A percentile compares a stretch with the other conserved stretches of the same genome.
Evolutionary conservation across 2,329 filamentous ascomycete species (phyloP).

Genomic region (Waltergamsia citrina): DNA sequence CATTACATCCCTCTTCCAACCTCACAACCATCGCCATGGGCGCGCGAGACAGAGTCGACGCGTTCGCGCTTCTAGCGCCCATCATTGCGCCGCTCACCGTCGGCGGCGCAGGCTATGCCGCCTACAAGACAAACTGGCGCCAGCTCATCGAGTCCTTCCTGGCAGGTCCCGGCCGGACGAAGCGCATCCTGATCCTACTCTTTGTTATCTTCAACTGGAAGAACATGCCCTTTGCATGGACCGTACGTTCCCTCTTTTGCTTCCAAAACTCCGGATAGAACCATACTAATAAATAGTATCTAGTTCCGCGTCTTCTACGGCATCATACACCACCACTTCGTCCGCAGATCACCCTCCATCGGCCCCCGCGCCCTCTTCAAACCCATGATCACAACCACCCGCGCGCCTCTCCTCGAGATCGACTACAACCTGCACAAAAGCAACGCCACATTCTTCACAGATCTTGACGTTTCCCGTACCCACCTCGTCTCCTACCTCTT

Average conservation of each 20-base stretch:
- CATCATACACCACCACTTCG: constrained; percentile 42
- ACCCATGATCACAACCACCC: constrained; percentile 56
- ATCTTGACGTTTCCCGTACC: constrained; percentile 75
- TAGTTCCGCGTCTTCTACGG: constrained; percentile 51
- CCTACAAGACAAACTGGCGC: constrained; percentile 33
- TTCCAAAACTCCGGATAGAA: too few species aligned
- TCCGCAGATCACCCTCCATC: constrained; percentile 37
- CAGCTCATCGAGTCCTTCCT: constrained; percentile 30
- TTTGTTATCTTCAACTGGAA: constrained; percentile 61
- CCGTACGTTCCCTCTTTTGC: constrained; percentile 32
- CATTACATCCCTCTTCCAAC: too few species aligned
- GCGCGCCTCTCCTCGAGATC: constrained; percentile 64
- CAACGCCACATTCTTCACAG: constrained; percentile 78
- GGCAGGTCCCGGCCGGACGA: constrained; percentile 43
- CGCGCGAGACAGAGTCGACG: constrained; percentile 23
- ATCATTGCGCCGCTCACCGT: constrained; percentile 30
- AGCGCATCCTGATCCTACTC: constrained; percentile 40
- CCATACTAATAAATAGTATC: constrained; percentile 1
- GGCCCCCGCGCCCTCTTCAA: constrained; percentile 61
- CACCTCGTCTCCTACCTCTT: constrained; percentile 67
- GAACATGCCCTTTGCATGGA: constrained; percentile 67
- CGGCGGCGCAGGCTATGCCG: constrained; percentile 35
- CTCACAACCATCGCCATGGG: too few species aligned
- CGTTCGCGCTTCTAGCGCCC: constrained; percentile 22
- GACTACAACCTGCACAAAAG: constrained; percentile 84